Conservation (phyloP, 1,284 basidiomycete species). For the Flammula alnicola region DNA sequence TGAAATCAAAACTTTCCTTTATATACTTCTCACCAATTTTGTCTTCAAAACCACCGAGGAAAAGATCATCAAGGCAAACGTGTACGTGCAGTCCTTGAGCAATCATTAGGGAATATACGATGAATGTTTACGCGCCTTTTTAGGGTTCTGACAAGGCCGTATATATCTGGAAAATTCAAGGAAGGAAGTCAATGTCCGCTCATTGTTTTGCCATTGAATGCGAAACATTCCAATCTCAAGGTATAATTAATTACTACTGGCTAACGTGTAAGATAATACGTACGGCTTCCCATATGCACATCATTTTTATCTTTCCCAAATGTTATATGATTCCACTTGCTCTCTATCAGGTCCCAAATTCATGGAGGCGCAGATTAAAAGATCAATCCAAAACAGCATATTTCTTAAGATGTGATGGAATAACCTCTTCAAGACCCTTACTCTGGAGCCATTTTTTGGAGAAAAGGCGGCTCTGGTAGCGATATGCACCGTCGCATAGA, state of each 20-base stretch:
- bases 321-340: no score
- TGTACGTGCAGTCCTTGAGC: no score
- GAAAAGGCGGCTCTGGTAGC: conserved; percentile 96
- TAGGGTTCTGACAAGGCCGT: conserved; percentile 77
- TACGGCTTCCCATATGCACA: no score
- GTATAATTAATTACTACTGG: conserved; percentile 1
- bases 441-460: conserved; percentile 92
- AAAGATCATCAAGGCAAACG: conserved; percentile 68
- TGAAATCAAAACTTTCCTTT: conserved; percentile 79
- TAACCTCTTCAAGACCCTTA: conserved; percentile 81
- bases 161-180: conserved; percentile 58
- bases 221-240: not conserved
- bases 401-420: conserved; percentile 87
- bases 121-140: conserved; percentile 9
- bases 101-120: not conserved
- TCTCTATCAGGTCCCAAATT: no score
- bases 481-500: conserved; percentile 93
- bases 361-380: no score
- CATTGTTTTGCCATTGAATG: conserved; percentile 19
- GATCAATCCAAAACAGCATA: conserved; percentile 84
- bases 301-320: no score
- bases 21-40: conserved; percentile 69
- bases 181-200: conserved; percentile 72
- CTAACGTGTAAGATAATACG: not conserved
- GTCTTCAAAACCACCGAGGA: conserved; percentile 58